Percentiles rank a stretch among this genome's conserved stretches.
phyloP scores from a whole-genome alignment of 345 rosid genomes.

The Laguncularia racemosa region DNA sequence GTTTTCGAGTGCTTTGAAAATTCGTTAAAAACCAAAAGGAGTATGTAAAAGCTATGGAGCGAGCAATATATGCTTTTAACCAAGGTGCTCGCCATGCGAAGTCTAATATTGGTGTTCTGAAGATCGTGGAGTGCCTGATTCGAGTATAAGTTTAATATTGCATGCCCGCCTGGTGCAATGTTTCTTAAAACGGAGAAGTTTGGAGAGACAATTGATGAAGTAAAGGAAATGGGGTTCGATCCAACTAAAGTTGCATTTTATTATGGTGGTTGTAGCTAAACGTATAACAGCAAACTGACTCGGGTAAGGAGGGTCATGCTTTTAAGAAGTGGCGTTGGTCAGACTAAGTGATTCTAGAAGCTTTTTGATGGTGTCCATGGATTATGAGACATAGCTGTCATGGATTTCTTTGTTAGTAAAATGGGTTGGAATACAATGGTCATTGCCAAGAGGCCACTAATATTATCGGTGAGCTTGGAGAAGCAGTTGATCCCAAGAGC shows the following conservation, averaged over 20 bases:
- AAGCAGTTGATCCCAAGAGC: constrained; percentile 27
- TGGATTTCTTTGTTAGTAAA: constrained; percentile 19
- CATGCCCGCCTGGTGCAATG: not conserved
- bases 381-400: constrained; percentile 8
- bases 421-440: constrained; percentile 13
- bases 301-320: constrained; percentile 13
- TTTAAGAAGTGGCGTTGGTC: constrained; percentile 16
- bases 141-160: constrained; percentile 3
- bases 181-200: not conserved
- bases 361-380: constrained; percentile 15
- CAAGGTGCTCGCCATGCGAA: not conserved
- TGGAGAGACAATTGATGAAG: constrained; percentile 9
- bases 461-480: constrained; percentile 16
- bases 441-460: constrained; percentile 2
- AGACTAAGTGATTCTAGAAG: constrained; percentile 9
- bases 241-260: constrained; percentile 9
- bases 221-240: constrained; percentile 14
- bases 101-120: constrained; percentile 7
- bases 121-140: constrained; percentile 20
- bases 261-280: constrained; percentile 3
- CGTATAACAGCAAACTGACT: constrained; percentile 1
- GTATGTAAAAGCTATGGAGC: constrained; percentile 3
- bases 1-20: constrained; percentile 10
- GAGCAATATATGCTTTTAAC: not conserved
- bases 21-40: constrained; percentile 5